Conservation (phyloP, 2,329 filamentous ascomycete genomes). For the Stenocarpella maydis region DNA sequence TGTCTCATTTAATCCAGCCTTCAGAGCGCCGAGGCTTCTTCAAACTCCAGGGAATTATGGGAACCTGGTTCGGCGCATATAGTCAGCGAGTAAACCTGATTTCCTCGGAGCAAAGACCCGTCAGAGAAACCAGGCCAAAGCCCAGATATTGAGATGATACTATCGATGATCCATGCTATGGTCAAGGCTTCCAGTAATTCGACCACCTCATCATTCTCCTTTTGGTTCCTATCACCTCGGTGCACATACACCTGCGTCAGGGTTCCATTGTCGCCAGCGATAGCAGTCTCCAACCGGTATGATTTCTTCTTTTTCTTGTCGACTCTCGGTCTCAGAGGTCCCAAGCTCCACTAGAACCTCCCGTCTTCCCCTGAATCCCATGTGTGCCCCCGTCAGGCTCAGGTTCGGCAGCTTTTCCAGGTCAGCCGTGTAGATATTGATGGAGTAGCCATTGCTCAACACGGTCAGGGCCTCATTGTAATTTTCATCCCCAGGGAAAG, state of each 20-base stretch:
- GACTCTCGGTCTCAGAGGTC: conserved; percentile 54
- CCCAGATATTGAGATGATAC: background rate
- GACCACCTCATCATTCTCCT: conserved; percentile 55
- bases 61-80: background rate
- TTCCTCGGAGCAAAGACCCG: background rate
- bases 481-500: conserved; percentile 44
- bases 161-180: background rate
- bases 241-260: conserved; percentile 63
- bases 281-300: conserved; percentile 56
- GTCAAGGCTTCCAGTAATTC: conserved; percentile 52
- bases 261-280: conserved; percentile 46
- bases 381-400: conserved; percentile 40
- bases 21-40: background rate
- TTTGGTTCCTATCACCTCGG: conserved; percentile 45
- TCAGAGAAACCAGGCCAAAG: background rate
- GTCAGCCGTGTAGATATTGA: conserved; percentile 54
- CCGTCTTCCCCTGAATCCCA: conserved; percentile 60
- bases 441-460: conserved; percentile 66
- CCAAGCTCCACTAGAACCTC: conserved; percentile 61
- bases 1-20: too few species aligned
- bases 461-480: conserved; percentile 44
- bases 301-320: conserved; percentile 56
- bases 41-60: background rate
- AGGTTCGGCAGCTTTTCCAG: conserved; percentile 46
- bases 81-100: background rate